Conservation (phyloP, 2,329 filamentous ascomycete genomes). For the Colletotrichum acutatum region DNA sequence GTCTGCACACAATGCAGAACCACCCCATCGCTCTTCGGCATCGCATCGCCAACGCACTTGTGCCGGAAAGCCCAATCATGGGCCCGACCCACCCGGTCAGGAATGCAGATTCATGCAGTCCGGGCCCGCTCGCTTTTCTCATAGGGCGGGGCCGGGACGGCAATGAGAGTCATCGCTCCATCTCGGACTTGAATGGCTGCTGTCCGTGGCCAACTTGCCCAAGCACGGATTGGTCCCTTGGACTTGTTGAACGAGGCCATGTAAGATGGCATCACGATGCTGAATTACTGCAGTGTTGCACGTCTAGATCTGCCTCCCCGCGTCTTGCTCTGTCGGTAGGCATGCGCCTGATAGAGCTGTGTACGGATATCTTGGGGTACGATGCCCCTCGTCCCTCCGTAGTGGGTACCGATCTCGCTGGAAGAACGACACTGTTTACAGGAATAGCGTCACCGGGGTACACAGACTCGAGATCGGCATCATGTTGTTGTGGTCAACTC, state of each 20-base stretch:
- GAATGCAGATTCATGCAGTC: slow-evolving; percentile 42
- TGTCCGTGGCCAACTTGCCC: neutral
- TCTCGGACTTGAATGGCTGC: slow-evolving; percentile 13
- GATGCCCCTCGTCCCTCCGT: neutral
- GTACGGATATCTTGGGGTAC: neutral
- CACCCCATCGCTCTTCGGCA: slow-evolving; percentile 34
- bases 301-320: slow-evolving; percentile 1
- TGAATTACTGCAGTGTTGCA: slow-evolving; percentile 14
- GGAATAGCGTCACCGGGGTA: neutral
- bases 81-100: slow-evolving; percentile 39
- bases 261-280: slow-evolving; percentile 35
- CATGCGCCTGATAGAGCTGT: neutral
- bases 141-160: slow-evolving; percentile 40
- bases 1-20: slow-evolving; percentile 13
- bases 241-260: neutral
- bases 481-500: neutral
- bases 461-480: neutral
- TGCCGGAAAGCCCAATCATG: slow-evolving; percentile 36
- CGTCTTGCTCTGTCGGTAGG: neutral
- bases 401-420: neutral
- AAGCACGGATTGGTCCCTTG: slow-evolving; percentile 2
- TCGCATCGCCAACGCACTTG: slow-evolving; percentile 37
- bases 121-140: slow-evolving; percentile 34
- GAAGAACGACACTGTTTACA: neutral
- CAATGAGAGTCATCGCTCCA: slow-evolving; percentile 39